Conservation (phyloP, 2,329 filamentous ascomycete genomes). For the Hymenotorrendiella dingleyae region DNA sequence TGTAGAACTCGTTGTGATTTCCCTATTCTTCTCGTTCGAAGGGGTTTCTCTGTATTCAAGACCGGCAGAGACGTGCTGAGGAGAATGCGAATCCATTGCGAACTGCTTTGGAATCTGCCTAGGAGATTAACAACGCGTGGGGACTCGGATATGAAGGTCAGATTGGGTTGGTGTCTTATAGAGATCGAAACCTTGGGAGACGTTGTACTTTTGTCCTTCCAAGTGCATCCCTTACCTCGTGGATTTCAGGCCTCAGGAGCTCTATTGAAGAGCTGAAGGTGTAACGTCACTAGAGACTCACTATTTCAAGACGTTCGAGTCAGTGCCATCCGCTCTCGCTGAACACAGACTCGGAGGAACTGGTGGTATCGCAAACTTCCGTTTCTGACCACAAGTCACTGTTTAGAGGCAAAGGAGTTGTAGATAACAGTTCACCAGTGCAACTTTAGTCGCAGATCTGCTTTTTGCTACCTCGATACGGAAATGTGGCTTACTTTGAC, state of each 20-base stretch:
- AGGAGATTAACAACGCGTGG: too few relatives aligned
- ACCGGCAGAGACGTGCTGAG: neutral
- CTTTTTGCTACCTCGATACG: neutral
- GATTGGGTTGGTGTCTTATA: slow-evolving; percentile 1
- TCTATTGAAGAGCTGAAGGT: neutral
- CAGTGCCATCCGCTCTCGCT: neutral
- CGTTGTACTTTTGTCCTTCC: neutral
- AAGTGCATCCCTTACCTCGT: too few relatives aligned
- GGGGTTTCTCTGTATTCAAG: neutral
- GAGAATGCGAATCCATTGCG: slow-evolving; percentile 1
- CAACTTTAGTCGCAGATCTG: neutral
- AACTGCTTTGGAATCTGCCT: neutral
- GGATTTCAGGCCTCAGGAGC: too few relatives aligned
- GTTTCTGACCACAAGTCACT: too few relatives aligned
- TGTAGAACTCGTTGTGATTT: neutral
- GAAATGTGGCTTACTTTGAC: neutral
- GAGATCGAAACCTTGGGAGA: neutral
- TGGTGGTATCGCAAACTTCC: neutral
- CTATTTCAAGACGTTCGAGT: neutral
- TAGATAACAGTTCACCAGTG: neutral
- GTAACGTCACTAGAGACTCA: neutral
- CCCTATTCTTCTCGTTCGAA: neutral
- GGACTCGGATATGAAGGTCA: too few relatives aligned
- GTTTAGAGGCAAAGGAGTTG: neutral
- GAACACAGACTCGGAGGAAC: neutral